These are phyloP conservation scores for Didymosphaeria variabile DNA, from an alignment of 2,329 filamentous ascomycete species.

Conservation along the genomic window DNA sequence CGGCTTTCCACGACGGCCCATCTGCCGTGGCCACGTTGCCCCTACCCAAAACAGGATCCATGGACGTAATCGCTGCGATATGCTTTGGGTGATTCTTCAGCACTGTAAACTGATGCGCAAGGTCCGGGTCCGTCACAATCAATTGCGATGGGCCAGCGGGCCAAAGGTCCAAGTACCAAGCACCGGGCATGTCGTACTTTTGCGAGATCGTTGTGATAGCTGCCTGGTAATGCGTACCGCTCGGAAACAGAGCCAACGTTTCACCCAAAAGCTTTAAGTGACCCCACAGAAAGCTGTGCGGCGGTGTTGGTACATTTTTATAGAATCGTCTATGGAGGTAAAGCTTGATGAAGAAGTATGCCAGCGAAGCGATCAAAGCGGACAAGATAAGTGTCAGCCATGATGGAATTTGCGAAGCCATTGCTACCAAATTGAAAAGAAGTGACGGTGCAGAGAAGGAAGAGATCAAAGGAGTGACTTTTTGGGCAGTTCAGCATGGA, in stretches of 20 bases:
- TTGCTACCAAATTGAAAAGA: neutral
- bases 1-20: constrained; percentile 46
- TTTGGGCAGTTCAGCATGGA: neutral
- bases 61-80: constrained; percentile 18
- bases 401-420: constrained; percentile 19
- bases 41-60: constrained; percentile 39
- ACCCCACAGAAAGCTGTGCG: constrained; percentile 53
- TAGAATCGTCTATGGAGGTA: constrained; percentile 34
- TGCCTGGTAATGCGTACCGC: constrained; percentile 47
- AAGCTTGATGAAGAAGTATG: constrained; percentile 31
- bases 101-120: constrained; percentile 50
- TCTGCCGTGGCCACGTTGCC: constrained; percentile 42
- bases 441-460: neutral
- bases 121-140: constrained; percentile 51
- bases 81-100: constrained; percentile 46
- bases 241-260: constrained; percentile 43
- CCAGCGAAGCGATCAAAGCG: constrained; percentile 22
- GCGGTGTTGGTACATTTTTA: constrained; percentile 49
- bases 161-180: constrained; percentile 59
- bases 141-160: constrained; percentile 44
- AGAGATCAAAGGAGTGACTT: neutral
- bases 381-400: constrained; percentile 25
- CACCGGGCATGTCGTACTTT: constrained; percentile 43
- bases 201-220: constrained; percentile 46
- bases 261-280: constrained; percentile 52